Evolutionary conservation across 371 early-diverging fungal genomes (phyloP).

Genomic region (Mortierella sp.): DNA sequence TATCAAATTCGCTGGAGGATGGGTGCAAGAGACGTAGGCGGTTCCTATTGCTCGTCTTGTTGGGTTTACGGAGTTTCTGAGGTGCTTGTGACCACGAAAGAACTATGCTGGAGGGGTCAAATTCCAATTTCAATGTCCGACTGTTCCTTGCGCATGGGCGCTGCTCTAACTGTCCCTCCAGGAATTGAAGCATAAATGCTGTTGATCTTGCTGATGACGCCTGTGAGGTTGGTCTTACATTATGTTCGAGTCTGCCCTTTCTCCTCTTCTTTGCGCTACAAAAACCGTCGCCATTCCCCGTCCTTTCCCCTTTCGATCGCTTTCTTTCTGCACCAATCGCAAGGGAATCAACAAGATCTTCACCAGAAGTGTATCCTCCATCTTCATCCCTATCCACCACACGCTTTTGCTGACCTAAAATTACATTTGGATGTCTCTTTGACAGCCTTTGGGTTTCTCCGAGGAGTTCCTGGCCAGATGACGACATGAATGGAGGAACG

Average conservation of each 20-base stretch:
- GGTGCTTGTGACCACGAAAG: slow-evolving; percentile 18
- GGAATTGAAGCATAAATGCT: slow-evolving; percentile 5
- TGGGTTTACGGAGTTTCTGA: background rate
- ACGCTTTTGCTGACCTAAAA: background rate
- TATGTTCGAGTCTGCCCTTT: slow-evolving; percentile 8
- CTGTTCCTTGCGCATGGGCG: background rate
- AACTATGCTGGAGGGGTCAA: slow-evolving; percentile 13
- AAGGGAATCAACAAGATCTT: slow-evolving; percentile 11
- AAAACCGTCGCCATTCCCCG: background rate
- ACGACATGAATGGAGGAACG: background rate
- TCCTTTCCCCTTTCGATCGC: slow-evolving; percentile 6
- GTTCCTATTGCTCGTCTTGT: background rate
- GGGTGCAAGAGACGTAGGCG: background rate
- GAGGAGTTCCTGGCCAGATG: background rate
- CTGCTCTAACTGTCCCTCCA: slow-evolving; percentile 8
- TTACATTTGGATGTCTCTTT: background rate
- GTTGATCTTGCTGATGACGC: background rate
- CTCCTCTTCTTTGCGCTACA: slow-evolving; percentile 19
- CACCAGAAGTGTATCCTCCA: slow-evolving; percentile 1
- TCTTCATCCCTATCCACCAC: slow-evolving; percentile 1
- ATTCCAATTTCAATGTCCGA: slow-evolving; percentile 2
- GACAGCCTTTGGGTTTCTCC: background rate
- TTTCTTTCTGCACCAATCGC: slow-evolving; percentile 22
- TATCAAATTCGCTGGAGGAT: background rate
- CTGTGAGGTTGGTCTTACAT: background rate